Conservation (phyloP, 495 filamentous ascomycete genomes). For the Trypethelium eluteriae region DNA sequence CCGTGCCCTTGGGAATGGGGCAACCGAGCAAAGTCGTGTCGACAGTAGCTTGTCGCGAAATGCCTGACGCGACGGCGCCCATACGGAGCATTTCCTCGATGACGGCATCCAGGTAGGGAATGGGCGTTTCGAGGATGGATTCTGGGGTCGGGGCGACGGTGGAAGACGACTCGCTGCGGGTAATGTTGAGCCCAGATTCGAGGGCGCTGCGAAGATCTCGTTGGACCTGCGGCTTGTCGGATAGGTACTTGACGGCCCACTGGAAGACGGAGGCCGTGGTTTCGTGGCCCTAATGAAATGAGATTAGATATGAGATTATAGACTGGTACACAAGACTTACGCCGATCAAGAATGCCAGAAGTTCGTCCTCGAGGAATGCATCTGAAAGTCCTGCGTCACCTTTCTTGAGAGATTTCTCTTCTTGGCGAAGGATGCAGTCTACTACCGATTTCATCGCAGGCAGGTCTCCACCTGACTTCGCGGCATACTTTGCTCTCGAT, state of each 20-base stretch:
- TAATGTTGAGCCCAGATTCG: too few relatives aligned
- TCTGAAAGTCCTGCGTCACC: neutral
- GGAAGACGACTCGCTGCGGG: too few relatives aligned
- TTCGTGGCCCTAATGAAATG: slow-evolving; percentile 13
- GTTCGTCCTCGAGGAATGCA: neutral
- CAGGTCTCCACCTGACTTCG: neutral
- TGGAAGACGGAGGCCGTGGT: slow-evolving; percentile 13
- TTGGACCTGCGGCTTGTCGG: slow-evolving; percentile 17
- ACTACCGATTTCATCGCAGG: neutral
- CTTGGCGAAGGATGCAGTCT: neutral
- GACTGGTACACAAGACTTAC: neutral
- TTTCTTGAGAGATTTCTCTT: neutral
- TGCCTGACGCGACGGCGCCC: neutral
- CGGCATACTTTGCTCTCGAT: neutral
- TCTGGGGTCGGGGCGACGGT: neutral
- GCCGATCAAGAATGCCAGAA: neutral
- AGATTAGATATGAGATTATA: neutral
- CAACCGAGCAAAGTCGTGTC: slow-evolving; percentile 17
- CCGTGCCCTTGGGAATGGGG: slow-evolving; percentile 20
- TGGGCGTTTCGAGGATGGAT: slow-evolving; percentile 6
- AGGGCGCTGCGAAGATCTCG: slow-evolving; percentile 12
- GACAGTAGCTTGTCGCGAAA: slow-evolving; percentile 1
- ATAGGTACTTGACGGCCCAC: slow-evolving; percentile 19
- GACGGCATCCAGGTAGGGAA: slow-evolving; percentile 20
- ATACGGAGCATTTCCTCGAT: slow-evolving; percentile 18